These are phyloP conservation scores for Crassisporium funariophilum DNA, from an alignment of 768 basidiomycete genomes.

Conservation along the genomic window DNA sequence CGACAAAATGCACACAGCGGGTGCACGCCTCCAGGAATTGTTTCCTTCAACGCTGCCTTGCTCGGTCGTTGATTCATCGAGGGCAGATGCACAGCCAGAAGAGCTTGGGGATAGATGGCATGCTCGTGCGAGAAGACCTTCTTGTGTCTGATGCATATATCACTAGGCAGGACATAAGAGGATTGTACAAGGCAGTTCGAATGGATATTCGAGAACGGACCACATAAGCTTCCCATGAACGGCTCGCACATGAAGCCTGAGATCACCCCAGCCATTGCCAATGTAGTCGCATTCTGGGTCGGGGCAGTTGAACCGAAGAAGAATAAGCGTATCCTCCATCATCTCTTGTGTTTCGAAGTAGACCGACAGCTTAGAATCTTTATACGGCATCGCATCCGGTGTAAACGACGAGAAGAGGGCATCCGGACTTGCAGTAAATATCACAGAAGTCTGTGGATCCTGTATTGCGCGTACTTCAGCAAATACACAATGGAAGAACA, in stretches of 20 bases:
- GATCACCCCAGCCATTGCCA: slow-evolving; percentile 85
- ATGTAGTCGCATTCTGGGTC: slow-evolving; percentile 81
- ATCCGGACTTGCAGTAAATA: slow-evolving; percentile 73
- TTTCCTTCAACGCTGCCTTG: slow-evolving; percentile 46
- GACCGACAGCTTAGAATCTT: slow-evolving; percentile 74
- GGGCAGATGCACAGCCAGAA: slow-evolving; percentile 74
- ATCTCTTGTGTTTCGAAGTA: slow-evolving; percentile 89
- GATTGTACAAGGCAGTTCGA: slow-evolving; percentile 1
- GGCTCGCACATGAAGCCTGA: slow-evolving; percentile 81
- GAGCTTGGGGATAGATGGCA: slow-evolving; percentile 68
- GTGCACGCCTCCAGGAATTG: slow-evolving; percentile 71
- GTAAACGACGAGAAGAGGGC: slow-evolving; percentile 60
- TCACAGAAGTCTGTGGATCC: slow-evolving; percentile 74
- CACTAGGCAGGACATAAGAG: slow-evolving; percentile 43
- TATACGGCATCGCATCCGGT: slow-evolving; percentile 57
- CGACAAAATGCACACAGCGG: slow-evolving; percentile 87
- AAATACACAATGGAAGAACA: too few relatives aligned
- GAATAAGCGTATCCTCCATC: slow-evolving; percentile 92
- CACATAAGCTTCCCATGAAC: slow-evolving; percentile 81
- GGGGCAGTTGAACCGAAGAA: slow-evolving; percentile 95
- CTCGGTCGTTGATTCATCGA: slow-evolving; percentile 54
- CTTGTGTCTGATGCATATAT: slow-evolving; percentile 85
- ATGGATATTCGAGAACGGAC: slow-evolving; percentile 41
- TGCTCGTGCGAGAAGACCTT: slow-evolving; percentile 98
- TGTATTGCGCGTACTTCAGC: too few relatives aligned